A percentile compares a stretch with the other conserved stretches of the same genome.
Evolutionary conservation across 306 rosid species (phyloP).

Genomic region (Macrotyloma uniflorum): DNA sequence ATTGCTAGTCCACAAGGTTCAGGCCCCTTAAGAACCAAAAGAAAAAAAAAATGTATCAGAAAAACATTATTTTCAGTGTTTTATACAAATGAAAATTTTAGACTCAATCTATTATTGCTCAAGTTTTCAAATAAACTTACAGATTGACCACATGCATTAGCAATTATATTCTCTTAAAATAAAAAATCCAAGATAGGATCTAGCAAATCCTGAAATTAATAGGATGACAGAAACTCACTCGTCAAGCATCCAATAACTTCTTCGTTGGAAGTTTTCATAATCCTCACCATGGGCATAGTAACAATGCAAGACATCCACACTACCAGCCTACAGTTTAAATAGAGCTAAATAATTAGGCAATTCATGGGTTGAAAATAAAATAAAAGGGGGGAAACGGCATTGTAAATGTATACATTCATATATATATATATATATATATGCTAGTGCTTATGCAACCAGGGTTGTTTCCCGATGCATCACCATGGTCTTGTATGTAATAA

Average conservation of each 20-base stretch:
- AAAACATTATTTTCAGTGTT: background rate
- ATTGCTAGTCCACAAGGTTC: background rate
- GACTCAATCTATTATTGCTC: background rate
- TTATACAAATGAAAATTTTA: background rate
- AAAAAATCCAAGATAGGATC: slow-evolving; percentile 19
- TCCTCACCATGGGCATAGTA: slow-evolving; percentile 89
- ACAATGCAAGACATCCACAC: slow-evolving; percentile 72
- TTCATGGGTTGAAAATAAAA: slow-evolving; percentile 7
- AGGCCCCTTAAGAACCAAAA: background rate
- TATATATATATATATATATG: background rate
- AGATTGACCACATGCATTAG: background rate
- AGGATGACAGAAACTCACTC: slow-evolving; percentile 49
- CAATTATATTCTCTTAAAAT: background rate
- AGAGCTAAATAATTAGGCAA: slow-evolving; percentile 32
- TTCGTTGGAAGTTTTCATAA: slow-evolving; percentile 66
- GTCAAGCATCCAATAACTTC: slow-evolving; percentile 89
- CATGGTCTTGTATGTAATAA: slow-evolving; percentile 21
- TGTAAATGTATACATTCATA: background rate
- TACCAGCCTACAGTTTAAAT: slow-evolving; percentile 57
- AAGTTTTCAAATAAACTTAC: background rate
- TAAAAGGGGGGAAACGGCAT: background rate
- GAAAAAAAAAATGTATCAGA: slow-evolving; percentile 5
- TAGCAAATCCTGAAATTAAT: background rate
- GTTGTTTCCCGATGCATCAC: slow-evolving; percentile 3
- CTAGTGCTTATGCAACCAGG: slow-evolving; percentile 3